Percentiles rank a stretch among this genome's conserved stretches.
phyloP scores from a whole-genome alignment of 1,139 yeast species.

The Yamadazyma oceani region DNA sequence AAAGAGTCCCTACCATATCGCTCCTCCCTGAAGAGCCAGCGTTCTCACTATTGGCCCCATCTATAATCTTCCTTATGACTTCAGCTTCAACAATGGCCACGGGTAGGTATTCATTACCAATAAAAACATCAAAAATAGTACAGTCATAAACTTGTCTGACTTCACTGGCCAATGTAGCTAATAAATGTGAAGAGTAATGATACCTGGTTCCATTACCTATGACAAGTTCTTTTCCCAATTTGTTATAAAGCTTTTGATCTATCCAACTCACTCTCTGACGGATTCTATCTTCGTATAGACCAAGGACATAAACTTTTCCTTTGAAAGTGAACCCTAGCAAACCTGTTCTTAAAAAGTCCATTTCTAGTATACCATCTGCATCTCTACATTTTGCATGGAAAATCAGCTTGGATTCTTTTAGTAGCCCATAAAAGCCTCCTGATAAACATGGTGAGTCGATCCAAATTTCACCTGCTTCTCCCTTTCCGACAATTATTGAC shows the following conservation, averaged over 20 bases:
- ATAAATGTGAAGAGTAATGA: constrained; percentile 83
- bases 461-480: constrained; percentile 98
- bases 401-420: constrained; percentile 66
- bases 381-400: constrained; percentile 82
- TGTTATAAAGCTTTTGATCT: constrained; percentile 45
- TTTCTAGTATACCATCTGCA: constrained; percentile 63
- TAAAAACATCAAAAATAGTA: constrained; percentile 83
- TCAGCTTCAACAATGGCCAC: constrained; percentile 88
- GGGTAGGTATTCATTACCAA: constrained; percentile 83
- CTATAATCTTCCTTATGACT: constrained; percentile 49
- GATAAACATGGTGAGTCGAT: constrained; percentile 85
- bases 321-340: constrained; percentile 81
- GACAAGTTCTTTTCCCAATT: constrained; percentile 30
- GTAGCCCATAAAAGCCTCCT: constrained; percentile 83
- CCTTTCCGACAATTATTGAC: constrained; percentile 58
- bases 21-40: constrained; percentile 6
- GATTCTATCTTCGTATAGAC: constrained; percentile 88
- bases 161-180: constrained; percentile 77
- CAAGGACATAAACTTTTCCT: constrained; percentile 86
- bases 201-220: constrained; percentile 51
- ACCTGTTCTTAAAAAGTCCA: constrained; percentile 88
- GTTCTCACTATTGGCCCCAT: constrained; percentile 22
- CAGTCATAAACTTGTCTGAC: constrained; percentile 86
- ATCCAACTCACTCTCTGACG: constrained; percentile 72
- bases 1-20: constrained; percentile 13